Evolutionary conservation across 306 rosid species (phyloP), one percentile per base, ranked within the genome.

Genomic region (Prosopis cineraria): DNA sequence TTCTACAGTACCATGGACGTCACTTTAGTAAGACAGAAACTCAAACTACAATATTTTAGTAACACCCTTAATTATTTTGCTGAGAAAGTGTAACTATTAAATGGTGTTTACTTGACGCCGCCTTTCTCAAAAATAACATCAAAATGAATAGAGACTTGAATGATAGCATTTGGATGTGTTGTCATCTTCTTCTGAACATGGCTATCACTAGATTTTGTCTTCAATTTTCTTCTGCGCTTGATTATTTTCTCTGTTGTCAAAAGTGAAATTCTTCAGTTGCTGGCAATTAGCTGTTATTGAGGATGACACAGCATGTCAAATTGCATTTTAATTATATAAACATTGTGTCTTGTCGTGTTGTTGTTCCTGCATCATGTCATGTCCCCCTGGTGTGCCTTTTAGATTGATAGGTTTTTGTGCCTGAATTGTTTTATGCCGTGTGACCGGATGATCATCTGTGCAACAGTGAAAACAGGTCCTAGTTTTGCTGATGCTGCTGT

Each of bases 401-500:
- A 25, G 65, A 13, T 24, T 56, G 65, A 58, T 58, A 27, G 9
- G 19, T 27, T 27, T 63, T 16, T 3, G 20, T 39, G 50, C 52
- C 17, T 67, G 29, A 67, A 39, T 13, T 39, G 52, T 67, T 24
- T 39, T 12, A 10, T 22, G 20, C 52, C 29, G 1, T 37, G 17
- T 65, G 1, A 24, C 33, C 50, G 45, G 30, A 22, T 67, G 72
- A 67, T 19, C 19, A 22, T 70, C 58, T 10, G 17, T 30, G 74
- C 2, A 72, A 39, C 79, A 90, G 92, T 90, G 89, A 90, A 90
- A 83, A 90, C 95, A 24, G 88, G 91, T 17, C 95, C 92, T 33
- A 88, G 92, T 73, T 79, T 90, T 82, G 82, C 92, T 73, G 95
- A 90, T 63, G 95, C 92, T 37, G 92, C 95, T n/a, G 95, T 88